Percentiles rank a stretch among this genome's conserved stretches.
These are phyloP conservation scores for Pseudogymnoascus sp. DNA, from an alignment of 2,329 filamentous ascomycete genomes.

Conservation along the genomic window DNA sequence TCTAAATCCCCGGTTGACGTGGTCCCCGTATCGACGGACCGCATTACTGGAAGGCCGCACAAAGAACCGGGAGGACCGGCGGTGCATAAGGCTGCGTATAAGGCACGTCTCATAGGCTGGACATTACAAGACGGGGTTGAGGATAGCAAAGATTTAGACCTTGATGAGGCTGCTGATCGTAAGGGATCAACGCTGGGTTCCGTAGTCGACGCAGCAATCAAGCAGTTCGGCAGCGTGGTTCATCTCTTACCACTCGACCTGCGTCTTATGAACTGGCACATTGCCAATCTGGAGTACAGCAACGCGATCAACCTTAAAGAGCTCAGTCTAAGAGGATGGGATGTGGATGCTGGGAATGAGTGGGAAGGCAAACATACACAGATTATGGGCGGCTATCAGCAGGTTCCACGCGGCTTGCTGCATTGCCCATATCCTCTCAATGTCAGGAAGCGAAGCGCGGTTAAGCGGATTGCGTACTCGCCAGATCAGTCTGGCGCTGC, in stretches of 20 bases:
- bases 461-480: constrained; percentile 63
- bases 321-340: constrained; percentile 85
- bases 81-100: constrained; percentile 64
- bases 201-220: constrained; percentile 86
- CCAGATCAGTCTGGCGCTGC: constrained; percentile 41
- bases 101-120: constrained; percentile 79
- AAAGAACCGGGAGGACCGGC: constrained; percentile 60
- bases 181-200: constrained; percentile 69
- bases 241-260: constrained; percentile 80
- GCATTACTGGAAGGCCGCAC: constrained; percentile 63
- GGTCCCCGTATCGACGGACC: constrained; percentile 56
- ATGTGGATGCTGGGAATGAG: constrained; percentile 95
- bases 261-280: constrained; percentile 92
- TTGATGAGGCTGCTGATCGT: constrained; percentile 55
- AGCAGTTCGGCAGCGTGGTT: constrained; percentile 75
- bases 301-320: constrained; percentile 84
- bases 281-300: constrained; percentile 95
- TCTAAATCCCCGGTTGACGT: constrained; percentile 34
- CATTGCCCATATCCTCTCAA: constrained; percentile 68
- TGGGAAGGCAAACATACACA: constrained; percentile 94
- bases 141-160: constrained; percentile 58
- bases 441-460: constrained; percentile 62
- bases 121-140: constrained; percentile 54
- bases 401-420: constrained; percentile 79
- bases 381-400: constrained; percentile 88